Evolutionary conservation across 495 filamentous ascomycete species (phyloP).

Genomic region (Margaritispora aquatica): DNA sequence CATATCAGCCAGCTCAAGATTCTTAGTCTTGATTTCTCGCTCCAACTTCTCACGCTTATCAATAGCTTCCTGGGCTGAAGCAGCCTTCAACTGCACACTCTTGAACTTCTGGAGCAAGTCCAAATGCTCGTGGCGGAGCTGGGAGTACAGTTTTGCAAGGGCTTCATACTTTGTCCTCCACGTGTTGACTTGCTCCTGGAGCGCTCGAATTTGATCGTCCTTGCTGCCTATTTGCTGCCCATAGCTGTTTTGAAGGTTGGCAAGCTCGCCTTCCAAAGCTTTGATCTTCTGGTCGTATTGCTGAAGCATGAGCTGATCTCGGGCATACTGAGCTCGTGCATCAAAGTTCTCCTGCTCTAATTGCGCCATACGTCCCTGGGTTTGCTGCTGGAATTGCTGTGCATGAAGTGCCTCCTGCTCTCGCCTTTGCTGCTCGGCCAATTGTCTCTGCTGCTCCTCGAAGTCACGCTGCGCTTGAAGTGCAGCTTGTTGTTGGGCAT

Average conservation of each 20-base stretch:
- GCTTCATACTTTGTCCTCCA: conserved; percentile 97
- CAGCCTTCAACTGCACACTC: conserved; percentile 88
- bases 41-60: conserved; percentile 91
- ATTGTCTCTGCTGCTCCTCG: conserved; percentile 84
- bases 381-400: conserved; percentile 86
- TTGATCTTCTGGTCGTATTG: conserved; percentile 95
- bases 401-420: conserved; percentile 84
- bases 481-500: conserved; percentile 66
- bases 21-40: conserved; percentile 97
- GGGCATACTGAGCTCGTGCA: conserved; percentile 89
- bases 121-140: conserved; percentile 90
- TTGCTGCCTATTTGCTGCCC: conserved; percentile 81
- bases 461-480: conserved; percentile 86
- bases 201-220: conserved; percentile 86
- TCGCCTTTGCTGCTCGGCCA: conserved; percentile 81
- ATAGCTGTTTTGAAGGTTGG: conserved; percentile 72
- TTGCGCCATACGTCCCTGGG: conserved; percentile 88
- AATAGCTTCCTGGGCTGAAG: conserved; percentile 94
- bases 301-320: conserved; percentile 93
- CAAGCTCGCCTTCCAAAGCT: conserved; percentile 81
- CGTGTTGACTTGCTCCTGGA: conserved; percentile 93
- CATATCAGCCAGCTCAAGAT: conserved; percentile 96
- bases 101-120: conserved; percentile 94
- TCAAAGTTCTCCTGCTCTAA: conserved; percentile 92
- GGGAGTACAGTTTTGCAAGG: conserved; percentile 92